phyloP scores from a whole-genome alignment of 2,329 filamentous ascomycete genomes.

The Colletotrichum phormii region DNA sequence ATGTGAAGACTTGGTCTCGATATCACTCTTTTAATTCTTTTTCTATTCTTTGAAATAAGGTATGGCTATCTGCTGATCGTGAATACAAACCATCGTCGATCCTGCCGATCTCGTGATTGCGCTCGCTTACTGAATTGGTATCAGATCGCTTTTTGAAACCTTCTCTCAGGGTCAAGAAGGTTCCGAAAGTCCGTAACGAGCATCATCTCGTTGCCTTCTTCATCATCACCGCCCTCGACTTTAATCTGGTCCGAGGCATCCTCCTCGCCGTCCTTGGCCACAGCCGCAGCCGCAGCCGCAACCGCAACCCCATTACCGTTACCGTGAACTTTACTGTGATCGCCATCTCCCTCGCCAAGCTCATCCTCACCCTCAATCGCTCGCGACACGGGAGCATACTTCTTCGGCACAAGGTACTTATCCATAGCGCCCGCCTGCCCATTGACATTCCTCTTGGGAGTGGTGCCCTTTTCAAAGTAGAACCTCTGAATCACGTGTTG shows the following conservation, averaged over 20 bases:
- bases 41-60: too few species aligned
- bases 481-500: conserved; percentile 54
- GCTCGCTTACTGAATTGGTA: background rate
- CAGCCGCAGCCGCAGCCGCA: too few species aligned
- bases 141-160: background rate
- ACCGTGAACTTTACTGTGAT: conserved; percentile 35
- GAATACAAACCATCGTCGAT: background rate
- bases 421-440: conserved; percentile 27
- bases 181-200: conserved; percentile 40
- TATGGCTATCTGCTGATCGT: background rate
- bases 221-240: background rate
- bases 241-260: background rate
- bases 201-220: conserved; percentile 42
- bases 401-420: conserved; percentile 35
- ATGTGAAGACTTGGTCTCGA: too few species aligned
- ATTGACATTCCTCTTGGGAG: conserved; percentile 18
- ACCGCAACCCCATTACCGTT: conserved; percentile 36
- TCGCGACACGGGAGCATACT: conserved; percentile 49
- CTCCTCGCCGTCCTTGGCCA: conserved; percentile 33
- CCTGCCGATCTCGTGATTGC: too few species aligned
- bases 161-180: too few species aligned
- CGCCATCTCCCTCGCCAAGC: conserved; percentile 41
- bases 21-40: too few species aligned
- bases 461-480: conserved; percentile 43
- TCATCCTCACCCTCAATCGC: conserved; percentile 44